phyloP scores from a whole-genome alignment of 371 early-diverging fungal species.

The Conidiobolus incongruus region DNA sequence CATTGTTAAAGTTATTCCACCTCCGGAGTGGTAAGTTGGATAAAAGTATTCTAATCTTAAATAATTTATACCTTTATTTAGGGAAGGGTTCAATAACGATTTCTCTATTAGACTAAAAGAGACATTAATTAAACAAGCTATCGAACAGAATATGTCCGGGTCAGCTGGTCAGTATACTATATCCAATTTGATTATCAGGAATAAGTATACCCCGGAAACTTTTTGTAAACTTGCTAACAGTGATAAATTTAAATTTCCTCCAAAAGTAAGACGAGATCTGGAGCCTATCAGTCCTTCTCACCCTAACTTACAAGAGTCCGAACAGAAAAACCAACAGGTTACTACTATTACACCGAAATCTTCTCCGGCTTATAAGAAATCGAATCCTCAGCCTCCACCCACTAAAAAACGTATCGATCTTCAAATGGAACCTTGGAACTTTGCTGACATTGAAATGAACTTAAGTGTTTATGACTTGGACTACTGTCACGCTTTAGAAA shows the following conservation, averaged over 20 bases:
- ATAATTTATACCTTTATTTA: slow-evolving; percentile 5
- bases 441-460: background rate
- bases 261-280: background rate
- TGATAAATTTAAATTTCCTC: slow-evolving; percentile 21
- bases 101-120: slow-evolving; percentile 19
- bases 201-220: slow-evolving; percentile 30
- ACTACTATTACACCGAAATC: background rate
- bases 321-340: no score
- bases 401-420: background rate
- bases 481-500: slow-evolving; percentile 53
- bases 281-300: background rate
- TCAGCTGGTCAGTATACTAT: slow-evolving; percentile 57
- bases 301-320: background rate
- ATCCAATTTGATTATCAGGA: slow-evolving; percentile 61
- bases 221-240: slow-evolving; percentile 28
- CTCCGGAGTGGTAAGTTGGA: slow-evolving; percentile 45
- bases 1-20: slow-evolving; percentile 79
- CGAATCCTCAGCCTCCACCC: background rate
- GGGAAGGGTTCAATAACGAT: slow-evolving; percentile 22
- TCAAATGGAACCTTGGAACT: slow-evolving; percentile 4
- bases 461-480: slow-evolving; percentile 8
- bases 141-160: slow-evolving; percentile 64
- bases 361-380: background rate
- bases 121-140: slow-evolving; percentile 41
- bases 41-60: slow-evolving; percentile 3